Percentiles rank a stretch among this genome's conserved stretches.
These are phyloP conservation scores for Phytophthora multivora DNA, from an alignment of 352 stramenopile species.

Conservation along the genomic window DNA sequence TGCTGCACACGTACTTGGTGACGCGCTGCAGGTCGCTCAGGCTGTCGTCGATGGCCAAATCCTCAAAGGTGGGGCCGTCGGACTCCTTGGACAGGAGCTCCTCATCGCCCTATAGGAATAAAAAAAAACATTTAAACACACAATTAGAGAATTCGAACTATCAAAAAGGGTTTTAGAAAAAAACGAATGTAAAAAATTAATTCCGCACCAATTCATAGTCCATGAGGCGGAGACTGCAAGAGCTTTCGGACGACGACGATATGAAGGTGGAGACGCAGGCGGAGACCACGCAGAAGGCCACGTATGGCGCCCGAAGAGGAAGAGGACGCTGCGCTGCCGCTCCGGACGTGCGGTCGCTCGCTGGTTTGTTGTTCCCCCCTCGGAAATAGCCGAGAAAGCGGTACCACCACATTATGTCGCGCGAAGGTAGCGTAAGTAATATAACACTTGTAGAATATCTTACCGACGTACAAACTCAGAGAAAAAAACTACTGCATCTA, in stretches of 20 bases:
- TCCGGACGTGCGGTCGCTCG: slow-evolving; percentile 5
- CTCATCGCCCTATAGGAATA: slow-evolving; percentile 30
- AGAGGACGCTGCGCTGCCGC: slow-evolving; percentile 1
- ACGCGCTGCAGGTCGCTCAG: slow-evolving; percentile 95
- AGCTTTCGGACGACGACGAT: background rate
- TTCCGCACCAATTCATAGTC: slow-evolving; percentile 55
- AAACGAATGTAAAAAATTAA: slow-evolving; percentile 14
- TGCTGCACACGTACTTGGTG: slow-evolving; percentile 94
- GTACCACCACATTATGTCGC: slow-evolving; percentile 8
- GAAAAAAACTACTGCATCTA: no score
- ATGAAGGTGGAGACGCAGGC: background rate
- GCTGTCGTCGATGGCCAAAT: slow-evolving; percentile 98
- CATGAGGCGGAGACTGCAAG: slow-evolving; percentile 22
- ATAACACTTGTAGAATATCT: no score
- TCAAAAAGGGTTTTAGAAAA: slow-evolving; percentile 11
- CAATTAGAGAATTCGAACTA: slow-evolving; percentile 30
- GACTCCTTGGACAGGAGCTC: slow-evolving; percentile 35
- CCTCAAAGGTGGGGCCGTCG: slow-evolving; percentile 94
- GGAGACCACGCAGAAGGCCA: background rate
- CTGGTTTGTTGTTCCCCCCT: slow-evolving; percentile 30
- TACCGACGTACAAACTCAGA: no score
- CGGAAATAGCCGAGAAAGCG: slow-evolving; percentile 12
- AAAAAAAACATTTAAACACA: background rate
- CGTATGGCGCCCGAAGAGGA: background rate
- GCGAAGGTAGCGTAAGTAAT: slow-evolving; percentile 6